Evolutionary conservation across 2,329 filamentous ascomycete genomes (phyloP), one percentile per base, ranked within the genome.

Genomic region (Beauveria sp.): DNA sequence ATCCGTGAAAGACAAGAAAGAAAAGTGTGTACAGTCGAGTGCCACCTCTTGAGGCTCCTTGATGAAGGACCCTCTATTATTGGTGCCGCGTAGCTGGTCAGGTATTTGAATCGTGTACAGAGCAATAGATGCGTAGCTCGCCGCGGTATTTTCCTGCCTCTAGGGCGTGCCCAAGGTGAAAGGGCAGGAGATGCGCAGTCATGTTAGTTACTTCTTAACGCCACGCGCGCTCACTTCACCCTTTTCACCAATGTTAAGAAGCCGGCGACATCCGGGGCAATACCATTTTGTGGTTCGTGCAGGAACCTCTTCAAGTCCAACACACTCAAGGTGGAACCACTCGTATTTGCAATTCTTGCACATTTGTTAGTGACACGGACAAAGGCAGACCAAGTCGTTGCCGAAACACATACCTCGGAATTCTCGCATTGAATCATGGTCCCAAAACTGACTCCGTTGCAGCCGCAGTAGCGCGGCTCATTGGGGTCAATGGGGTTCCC

Each of bases 341-440:
- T 93, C 89, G 65, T 86, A 85, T 67, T 90, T 86, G 75, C 90
- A 95, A 74, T 89, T 77, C 76, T 81, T n/a, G 68, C 65, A 20
- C 22, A 52, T 30, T 30, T 22, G 59, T 68, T 65, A 69, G 67
- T 62, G 62, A 58, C 28, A 43, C 16, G n/a, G n/a, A 51, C 3
- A 40, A 22, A 26, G 5, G 49, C 7, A 14, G 9, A 28, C 20
- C 8, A 3, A 40, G 43, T 20, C 1, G 16, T 30, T 16, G 7
- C 22, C 28, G 3, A 9, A 38, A n/a, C 9, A 26, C 54, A 22
- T 77, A 90, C 87, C 74, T 90, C 87, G 50, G 84, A 78, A 68
- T 91, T 91, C 69, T 93, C 90, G 73, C 90, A 95, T 63, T 85
- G 84, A 70, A 95, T 90, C 90, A 95, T 95, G 22, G 82, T 86